Percentiles rank a stretch among this genome's conserved stretches.
Evolutionary conservation across 805 yeast species (phyloP).

Genomic region (Scheffersomyces stipitis): DNA sequence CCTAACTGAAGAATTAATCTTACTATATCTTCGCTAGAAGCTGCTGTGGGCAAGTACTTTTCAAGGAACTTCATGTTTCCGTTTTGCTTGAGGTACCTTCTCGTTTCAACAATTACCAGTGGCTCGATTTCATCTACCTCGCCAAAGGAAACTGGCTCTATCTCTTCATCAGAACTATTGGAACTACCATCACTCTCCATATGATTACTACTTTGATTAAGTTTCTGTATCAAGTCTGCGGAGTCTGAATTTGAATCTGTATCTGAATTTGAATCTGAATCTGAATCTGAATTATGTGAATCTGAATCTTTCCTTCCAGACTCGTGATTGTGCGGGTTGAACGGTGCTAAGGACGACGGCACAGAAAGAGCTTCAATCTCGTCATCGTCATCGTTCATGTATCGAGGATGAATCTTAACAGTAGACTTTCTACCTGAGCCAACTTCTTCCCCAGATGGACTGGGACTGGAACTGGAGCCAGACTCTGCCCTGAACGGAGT

Average conservation of each 20-base stretch:
- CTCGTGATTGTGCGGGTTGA: too few species aligned
- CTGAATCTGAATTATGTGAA: background rate
- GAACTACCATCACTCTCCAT: background rate
- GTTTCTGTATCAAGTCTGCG: too few species aligned
- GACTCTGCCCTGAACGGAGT: constrained; percentile 6
- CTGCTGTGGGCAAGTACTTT: constrained; percentile 58
- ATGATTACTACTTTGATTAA: background rate
- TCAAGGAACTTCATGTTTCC: constrained; percentile 65
- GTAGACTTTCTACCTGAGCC: background rate
- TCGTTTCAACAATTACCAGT: constrained; percentile 20
- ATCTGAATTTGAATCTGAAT: background rate
- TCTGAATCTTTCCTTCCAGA: too few species aligned
- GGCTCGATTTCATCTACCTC: constrained; percentile 9
- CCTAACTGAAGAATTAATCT: constrained; percentile 64
- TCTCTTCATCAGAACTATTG: background rate
- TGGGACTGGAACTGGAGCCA: constrained; percentile 4
- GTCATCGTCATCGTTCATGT: background rate
- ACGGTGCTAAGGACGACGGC: background rate
- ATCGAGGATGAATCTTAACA: background rate
- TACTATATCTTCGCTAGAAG: constrained; percentile 57
- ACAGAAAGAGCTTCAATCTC: background rate
- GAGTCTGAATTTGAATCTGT: background rate
- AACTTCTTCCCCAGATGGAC: constrained; percentile 3
- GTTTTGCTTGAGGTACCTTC: constrained; percentile 51
- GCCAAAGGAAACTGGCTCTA: background rate